Conservation (phyloP, 108 stramenopile genomes). For the Cyclotella kingstonii region DNA sequence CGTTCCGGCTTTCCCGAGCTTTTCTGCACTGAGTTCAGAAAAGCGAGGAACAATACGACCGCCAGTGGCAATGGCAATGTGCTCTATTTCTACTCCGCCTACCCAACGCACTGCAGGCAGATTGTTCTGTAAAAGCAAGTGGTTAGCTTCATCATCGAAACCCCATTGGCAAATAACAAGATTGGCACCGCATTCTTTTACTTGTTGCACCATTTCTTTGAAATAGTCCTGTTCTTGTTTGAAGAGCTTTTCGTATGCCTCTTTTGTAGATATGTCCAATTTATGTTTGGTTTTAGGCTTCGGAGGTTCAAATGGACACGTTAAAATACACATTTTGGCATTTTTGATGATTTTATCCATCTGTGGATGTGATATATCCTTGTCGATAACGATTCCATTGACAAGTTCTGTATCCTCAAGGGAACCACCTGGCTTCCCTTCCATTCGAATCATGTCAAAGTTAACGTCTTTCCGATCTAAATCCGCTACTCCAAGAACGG, state of each 20-base stretch:
- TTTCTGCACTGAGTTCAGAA: slow-evolving; percentile 89
- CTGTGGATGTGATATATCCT: slow-evolving; percentile 98
- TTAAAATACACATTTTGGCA: slow-evolving; percentile 95
- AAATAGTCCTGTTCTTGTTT: slow-evolving; percentile 97
- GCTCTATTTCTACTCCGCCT: slow-evolving; percentile 99
- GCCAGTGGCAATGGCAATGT: slow-evolving; percentile 99
- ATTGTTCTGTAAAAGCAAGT: slow-evolving; percentile 91
- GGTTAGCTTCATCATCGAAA: slow-evolving; percentile 99
- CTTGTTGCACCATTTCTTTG: slow-evolving; percentile 94
- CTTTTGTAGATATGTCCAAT: slow-evolving; percentile 95
- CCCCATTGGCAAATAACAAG: slow-evolving; percentile 99
- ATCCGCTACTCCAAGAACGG: slow-evolving; percentile 95
- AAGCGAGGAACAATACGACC: slow-evolving; percentile 98
- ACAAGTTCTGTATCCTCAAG: slow-evolving; percentile 97
- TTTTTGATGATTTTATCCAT: slow-evolving; percentile 91
- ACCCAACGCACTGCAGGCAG: slow-evolving; percentile 97
- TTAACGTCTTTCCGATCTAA: slow-evolving; percentile 96
- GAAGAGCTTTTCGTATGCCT: slow-evolving; percentile 94
- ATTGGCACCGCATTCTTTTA: slow-evolving; percentile 98
- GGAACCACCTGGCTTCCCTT: slow-evolving; percentile 98
- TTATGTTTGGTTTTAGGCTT: slow-evolving; percentile 99
- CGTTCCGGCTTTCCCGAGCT: slow-evolving; percentile 92
- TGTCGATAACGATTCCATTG: slow-evolving; percentile 96
- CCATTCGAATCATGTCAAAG: slow-evolving; percentile 99
- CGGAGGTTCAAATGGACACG: slow-evolving; percentile 99